phyloP scores from a whole-genome alignment of 2,329 filamentous ascomycete genomes.

The Magnaporthiopsis incrustans region DNA sequence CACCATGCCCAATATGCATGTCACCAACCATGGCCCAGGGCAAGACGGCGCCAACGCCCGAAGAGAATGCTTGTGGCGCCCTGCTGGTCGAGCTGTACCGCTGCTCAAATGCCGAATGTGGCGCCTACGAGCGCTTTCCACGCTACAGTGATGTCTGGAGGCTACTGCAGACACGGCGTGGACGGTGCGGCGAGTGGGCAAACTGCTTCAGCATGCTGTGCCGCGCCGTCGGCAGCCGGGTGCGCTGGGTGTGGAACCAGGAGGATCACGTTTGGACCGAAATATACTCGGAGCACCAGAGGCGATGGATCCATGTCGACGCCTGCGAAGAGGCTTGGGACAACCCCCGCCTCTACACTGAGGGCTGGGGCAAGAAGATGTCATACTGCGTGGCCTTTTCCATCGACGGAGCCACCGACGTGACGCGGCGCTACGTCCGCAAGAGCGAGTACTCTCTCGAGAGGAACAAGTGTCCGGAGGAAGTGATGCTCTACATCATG shows the following conservation, averaged over 20 bases:
- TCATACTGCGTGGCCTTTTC: conserved; percentile 97
- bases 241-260: conserved; percentile 96
- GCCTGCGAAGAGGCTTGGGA: conserved; percentile 94
- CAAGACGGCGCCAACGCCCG: conserved; percentile 75
- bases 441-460: conserved; percentile 65
- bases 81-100: conserved; percentile 82
- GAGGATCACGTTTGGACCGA: conserved; percentile 98
- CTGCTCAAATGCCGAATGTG: conserved; percentile 70
- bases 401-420: conserved; percentile 68
- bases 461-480: conserved; percentile 74
- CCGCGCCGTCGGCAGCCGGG: conserved; percentile 79
- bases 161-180: conserved; percentile 75
- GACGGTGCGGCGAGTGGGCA: conserved; percentile 90
- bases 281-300: conserved; percentile 88
- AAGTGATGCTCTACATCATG: conserved; percentile 84
- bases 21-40: conserved; percentile 78
- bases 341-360: conserved; percentile 81
- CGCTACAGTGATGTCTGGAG: conserved; percentile 95
- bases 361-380: conserved; percentile 95
- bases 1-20: conserved; percentile 71
- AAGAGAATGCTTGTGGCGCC: conserved; percentile 84
- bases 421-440: conserved; percentile 61
- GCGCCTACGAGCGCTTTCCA: conserved; percentile 79
- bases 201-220: conserved; percentile 99
- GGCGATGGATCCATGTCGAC: conserved; percentile 95